These are phyloP conservation scores for Teunomyces pallodes DNA, from an alignment of 805 yeast genomes.

Conservation along the genomic window DNA sequence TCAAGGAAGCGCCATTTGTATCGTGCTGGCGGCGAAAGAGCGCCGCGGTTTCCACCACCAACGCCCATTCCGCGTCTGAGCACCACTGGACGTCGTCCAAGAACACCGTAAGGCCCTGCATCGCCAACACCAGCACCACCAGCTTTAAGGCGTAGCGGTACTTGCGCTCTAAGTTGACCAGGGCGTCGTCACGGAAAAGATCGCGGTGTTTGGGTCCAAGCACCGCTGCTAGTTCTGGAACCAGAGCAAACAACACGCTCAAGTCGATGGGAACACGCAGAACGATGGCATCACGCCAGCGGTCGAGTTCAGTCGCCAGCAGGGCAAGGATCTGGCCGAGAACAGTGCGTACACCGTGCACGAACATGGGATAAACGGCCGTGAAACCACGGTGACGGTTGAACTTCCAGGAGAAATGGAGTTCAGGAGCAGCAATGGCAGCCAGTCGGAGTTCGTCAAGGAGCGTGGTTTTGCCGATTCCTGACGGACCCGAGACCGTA, in stretches of 20 bases:
- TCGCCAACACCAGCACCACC: slow-evolving; percentile 40
- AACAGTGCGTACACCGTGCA: slow-evolving; percentile 37
- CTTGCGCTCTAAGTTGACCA: slow-evolving; percentile 34
- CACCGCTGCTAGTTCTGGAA: slow-evolving; percentile 45
- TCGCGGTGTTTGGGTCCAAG: slow-evolving; percentile 40
- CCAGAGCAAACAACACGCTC: slow-evolving; percentile 34
- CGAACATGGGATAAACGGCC: slow-evolving; percentile 34
- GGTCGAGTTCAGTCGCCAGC: slow-evolving; percentile 29
- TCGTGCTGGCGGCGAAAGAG: slow-evolving; percentile 11
- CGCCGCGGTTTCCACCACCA: slow-evolving; percentile 27
- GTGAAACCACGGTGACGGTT: slow-evolving; percentile 24
- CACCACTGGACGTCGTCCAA: slow-evolving; percentile 49
- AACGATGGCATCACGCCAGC: slow-evolving; percentile 42
- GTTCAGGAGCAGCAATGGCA: slow-evolving; percentile 29
- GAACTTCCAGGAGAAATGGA: slow-evolving; percentile 32
- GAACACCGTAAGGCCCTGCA: slow-evolving; percentile 42
- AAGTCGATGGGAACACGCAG: slow-evolving; percentile 41
- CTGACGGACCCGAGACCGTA: slow-evolving; percentile 41
- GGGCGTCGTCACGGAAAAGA: slow-evolving; percentile 15
- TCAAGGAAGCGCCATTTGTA: slow-evolving; percentile 9
- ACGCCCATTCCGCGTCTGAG: slow-evolving; percentile 27
- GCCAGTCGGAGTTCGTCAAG: slow-evolving; percentile 36
- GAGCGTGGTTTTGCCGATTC: slow-evolving; percentile 46
- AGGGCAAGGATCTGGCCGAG: slow-evolving; percentile 42
- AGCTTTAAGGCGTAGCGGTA: slow-evolving; percentile 42